phyloP scores from a whole-genome alignment of 75 land plant genomes.

The Pinus albicaulis region DNA sequence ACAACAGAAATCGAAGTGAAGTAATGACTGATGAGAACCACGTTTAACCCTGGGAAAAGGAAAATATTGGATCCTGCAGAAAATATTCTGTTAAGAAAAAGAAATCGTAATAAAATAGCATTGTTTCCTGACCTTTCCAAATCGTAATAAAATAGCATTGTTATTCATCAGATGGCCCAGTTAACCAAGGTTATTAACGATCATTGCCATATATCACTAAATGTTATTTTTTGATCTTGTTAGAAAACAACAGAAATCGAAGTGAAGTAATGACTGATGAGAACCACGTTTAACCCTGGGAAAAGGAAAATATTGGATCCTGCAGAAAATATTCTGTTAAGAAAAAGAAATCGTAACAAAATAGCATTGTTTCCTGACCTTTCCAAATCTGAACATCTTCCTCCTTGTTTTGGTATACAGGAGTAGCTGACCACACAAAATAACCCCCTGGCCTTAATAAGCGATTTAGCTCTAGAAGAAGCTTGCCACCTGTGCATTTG shows the following conservation, averaged over 20 bases:
- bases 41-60: background rate
- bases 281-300: background rate
- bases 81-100: background rate
- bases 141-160: no score
- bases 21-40: background rate
- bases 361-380: slow-evolving; percentile 21
- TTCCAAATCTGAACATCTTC: slow-evolving; percentile 70
- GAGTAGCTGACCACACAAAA: slow-evolving; percentile 94
- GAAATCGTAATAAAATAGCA: background rate
- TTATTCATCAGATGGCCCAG: background rate
- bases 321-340: background rate
- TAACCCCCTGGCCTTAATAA: slow-evolving; percentile 85
- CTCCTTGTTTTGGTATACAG: slow-evolving; percentile 62
- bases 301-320: background rate
- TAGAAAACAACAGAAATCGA: background rate
- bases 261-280: background rate
- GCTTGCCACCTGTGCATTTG: slow-evolving; percentile 72
- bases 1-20: background rate
- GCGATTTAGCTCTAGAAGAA: slow-evolving; percentile 80
- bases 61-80: background rate
- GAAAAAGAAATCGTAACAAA: background rate
- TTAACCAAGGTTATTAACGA: background rate
- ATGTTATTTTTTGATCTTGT: background rate
- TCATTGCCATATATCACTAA: background rate
- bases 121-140: slow-evolving; percentile 59